phyloP scores from a whole-genome alignment of 768 basidiomycete genomes.

The Tylopilus balloui region DNA sequence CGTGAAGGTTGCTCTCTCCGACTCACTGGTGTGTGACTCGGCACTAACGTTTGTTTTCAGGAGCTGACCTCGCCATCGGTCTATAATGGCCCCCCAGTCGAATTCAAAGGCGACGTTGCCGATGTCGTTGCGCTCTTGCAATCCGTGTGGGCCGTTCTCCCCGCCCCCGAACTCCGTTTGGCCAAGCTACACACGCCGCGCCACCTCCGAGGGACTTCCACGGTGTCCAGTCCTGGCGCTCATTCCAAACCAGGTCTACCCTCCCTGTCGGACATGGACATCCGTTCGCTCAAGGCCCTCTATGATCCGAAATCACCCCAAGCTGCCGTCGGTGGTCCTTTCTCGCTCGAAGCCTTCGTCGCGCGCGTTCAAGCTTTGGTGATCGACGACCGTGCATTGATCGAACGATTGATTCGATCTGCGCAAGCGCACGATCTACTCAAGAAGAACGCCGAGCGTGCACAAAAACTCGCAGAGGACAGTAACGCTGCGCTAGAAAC shows the following conservation, averaged over 20 bases:
- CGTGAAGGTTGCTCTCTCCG: slow-evolving; percentile 31
- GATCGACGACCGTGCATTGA: slow-evolving; percentile 76
- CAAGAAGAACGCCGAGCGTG: slow-evolving; percentile 89
- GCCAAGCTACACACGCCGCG: slow-evolving; percentile 50
- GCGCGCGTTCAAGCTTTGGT: slow-evolving; percentile 76
- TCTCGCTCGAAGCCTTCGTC: slow-evolving; percentile 74
- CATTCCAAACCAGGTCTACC: slow-evolving; percentile 30
- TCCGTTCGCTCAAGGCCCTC: slow-evolving; percentile 78
- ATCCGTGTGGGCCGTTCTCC: slow-evolving; percentile 77
- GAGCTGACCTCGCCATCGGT: slow-evolving; percentile 22
- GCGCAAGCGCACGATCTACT: slow-evolving; percentile 87
- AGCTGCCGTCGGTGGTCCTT: slow-evolving; percentile 34
- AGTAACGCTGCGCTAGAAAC: slow-evolving; percentile 76
- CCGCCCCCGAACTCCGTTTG: slow-evolving; percentile 79
- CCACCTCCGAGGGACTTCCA: slow-evolving; percentile 45
- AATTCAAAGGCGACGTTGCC: slow-evolving; percentile 42
- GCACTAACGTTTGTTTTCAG: slow-evolving; percentile 15
- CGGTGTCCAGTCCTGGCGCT: slow-evolving; percentile 32
- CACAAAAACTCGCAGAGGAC: slow-evolving; percentile 86
- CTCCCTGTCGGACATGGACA: slow-evolving; percentile 80
- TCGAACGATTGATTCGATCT: slow-evolving; percentile 78
- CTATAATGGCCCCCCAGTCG: slow-evolving; percentile 25
- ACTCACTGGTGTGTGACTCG: not conserved
- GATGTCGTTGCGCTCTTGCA: slow-evolving; percentile 59
- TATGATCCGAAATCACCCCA: slow-evolving; percentile 47